These are phyloP conservation scores for Ophiocordyceps camponoti-rufipedis DNA, from an alignment of 2,329 filamentous ascomycete species.

Conservation along the genomic window DNA sequence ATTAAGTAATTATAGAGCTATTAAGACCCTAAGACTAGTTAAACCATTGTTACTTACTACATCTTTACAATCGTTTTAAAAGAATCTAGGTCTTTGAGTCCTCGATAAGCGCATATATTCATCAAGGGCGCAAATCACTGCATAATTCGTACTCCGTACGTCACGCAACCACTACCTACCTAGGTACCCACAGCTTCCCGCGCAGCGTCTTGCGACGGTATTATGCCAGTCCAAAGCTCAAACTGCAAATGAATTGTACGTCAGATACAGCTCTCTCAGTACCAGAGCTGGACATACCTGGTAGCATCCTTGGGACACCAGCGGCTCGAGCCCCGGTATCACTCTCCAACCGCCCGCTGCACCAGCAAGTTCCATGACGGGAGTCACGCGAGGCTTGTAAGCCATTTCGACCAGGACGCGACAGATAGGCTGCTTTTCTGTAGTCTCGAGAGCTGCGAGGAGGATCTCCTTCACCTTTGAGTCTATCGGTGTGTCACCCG, in stretches of 20 bases:
- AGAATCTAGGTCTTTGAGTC: no score
- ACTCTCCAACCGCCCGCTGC: constrained; percentile 58
- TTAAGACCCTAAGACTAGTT: no score
- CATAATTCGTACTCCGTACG: no score
- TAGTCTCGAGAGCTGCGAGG: no score
- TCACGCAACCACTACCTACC: no score
- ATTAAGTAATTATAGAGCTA: no score
- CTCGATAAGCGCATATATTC: no score
- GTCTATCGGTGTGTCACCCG: constrained; percentile 74
- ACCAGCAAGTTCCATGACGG: constrained; percentile 67
- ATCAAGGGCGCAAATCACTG: no score
- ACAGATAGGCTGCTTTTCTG: not conserved
- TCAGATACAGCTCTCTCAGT: not conserved
- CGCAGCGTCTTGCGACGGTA: not conserved
- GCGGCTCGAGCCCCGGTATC: constrained; percentile 73
- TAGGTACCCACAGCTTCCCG: not conserved
- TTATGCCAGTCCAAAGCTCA: not conserved
- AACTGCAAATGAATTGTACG: not conserved
- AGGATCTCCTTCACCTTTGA: constrained; percentile 32
- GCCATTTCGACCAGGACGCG: constrained; percentile 22
- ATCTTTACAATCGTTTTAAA: no score
- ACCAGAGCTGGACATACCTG: constrained; percentile 39
- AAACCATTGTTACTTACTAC: no score
- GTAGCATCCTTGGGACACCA: constrained; percentile 77
- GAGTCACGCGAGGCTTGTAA: constrained; percentile 74